Percentiles rank a stretch among this genome's conserved stretches.
phyloP scores from a whole-genome alignment of 2,329 filamentous ascomycete genomes.

The Ophiostoma ips region DNA sequence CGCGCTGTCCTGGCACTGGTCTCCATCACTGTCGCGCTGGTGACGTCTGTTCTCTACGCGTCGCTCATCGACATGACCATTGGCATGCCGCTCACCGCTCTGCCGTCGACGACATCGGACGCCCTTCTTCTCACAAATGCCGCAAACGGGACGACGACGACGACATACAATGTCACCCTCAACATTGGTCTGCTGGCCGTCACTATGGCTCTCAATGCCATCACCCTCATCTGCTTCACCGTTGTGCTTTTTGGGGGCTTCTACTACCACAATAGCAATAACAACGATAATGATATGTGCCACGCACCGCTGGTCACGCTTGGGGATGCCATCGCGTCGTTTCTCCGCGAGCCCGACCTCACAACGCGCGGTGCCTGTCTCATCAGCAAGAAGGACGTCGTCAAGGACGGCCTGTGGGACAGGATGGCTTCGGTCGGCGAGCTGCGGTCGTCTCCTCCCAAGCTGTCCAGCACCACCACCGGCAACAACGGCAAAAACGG shows the following conservation, averaged over 20 bases:
- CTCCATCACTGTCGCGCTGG: background rate
- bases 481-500: too few species aligned
- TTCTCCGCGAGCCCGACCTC: slow-evolving; percentile 31
- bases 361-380: slow-evolving; percentile 29
- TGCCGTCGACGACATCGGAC: slow-evolving; percentile 17
- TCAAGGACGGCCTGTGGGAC: slow-evolving; percentile 30
- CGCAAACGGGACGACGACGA: background rate
- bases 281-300: too few species aligned
- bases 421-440: slow-evolving; percentile 23
- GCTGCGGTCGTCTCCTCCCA: slow-evolving; percentile 7
- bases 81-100: background rate
- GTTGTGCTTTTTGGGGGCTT: slow-evolving; percentile 17
- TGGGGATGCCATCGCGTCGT: slow-evolving; percentile 37
- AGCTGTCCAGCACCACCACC: background rate
- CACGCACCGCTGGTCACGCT: slow-evolving; percentile 35
- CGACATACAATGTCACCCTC: slow-evolving; percentile 22
- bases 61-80: slow-evolving; percentile 15
- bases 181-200: slow-evolving; percentile 30
- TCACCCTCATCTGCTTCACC: slow-evolving; percentile 19
- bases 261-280: slow-evolving; percentile 19
- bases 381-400: slow-evolving; percentile 32
- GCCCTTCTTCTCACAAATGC: background rate
- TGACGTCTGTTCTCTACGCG: slow-evolving; percentile 3
- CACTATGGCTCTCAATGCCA: slow-evolving; percentile 28
- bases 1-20: slow-evolving; percentile 21